Evolutionary conservation across 2,329 filamentous ascomycete genomes (phyloP).

Genomic region (Cladosporium oxysporum): DNA sequence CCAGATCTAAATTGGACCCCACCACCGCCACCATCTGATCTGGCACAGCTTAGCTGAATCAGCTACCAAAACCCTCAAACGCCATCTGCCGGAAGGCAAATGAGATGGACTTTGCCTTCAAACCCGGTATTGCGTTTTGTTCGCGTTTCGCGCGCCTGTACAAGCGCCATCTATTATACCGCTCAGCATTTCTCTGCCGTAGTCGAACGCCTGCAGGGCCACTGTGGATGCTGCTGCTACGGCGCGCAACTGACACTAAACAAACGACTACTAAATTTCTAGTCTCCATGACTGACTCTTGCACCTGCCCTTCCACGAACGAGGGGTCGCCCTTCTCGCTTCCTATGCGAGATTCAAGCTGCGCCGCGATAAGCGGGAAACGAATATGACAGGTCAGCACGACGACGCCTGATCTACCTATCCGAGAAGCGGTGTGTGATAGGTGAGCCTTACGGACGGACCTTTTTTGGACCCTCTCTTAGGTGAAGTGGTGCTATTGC

Average conservation of each 20-base stretch:
- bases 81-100: not conserved
- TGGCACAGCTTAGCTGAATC: not conserved
- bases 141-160: not conserved
- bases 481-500: not conserved
- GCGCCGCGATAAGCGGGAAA: not conserved
- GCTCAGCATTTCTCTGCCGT: not conserved
- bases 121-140: not conserved
- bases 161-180: not conserved
- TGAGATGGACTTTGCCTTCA: not conserved
- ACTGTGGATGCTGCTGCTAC: not conserved
- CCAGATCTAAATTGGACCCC: not conserved
- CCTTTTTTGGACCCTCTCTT: not conserved
- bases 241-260: not conserved
- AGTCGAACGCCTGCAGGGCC: not conserved
- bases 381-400: not conserved
- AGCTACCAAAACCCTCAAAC: not conserved
- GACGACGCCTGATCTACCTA: not conserved
- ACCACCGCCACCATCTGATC: not conserved
- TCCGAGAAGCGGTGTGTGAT: slow-evolving; percentile 1
- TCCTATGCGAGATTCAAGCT: not conserved
- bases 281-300: not conserved
- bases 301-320: not conserved
- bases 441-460: not conserved
- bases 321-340: not conserved
- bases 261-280: not conserved